Conservation (phyloP, 2,329 filamentous ascomycete genomes). For the Rhynchosporium graminicola region DNA sequence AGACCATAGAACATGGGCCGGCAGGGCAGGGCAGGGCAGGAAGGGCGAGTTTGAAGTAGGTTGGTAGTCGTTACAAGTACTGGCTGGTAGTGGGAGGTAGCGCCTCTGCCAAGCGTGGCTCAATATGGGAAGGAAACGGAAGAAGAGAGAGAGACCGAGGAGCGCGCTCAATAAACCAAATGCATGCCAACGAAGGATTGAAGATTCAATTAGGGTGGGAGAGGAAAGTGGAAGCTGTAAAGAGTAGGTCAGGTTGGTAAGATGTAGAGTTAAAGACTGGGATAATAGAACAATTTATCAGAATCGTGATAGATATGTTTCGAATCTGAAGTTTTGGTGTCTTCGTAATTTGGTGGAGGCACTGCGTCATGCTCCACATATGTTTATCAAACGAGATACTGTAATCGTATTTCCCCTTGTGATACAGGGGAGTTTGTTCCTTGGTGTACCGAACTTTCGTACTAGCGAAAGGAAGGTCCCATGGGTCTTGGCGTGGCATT, state of each 20-base stretch:
- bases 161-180: constrained; percentile 6
- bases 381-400: neutral
- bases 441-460: neutral
- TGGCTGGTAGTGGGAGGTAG: neutral
- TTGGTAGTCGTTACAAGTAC: neutral
- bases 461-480: too few relatives aligned
- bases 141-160: neutral
- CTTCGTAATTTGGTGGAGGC: neutral
- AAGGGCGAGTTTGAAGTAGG: neutral
- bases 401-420: too few relatives aligned
- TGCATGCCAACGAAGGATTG: constrained; percentile 9
- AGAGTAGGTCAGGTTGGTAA: neutral
- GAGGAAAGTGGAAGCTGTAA: neutral
- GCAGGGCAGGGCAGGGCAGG: neutral
- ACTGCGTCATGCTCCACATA: neutral
- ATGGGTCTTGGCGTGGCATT: too few relatives aligned
- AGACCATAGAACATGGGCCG: neutral
- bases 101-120: constrained; percentile 7
- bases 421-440: neutral
- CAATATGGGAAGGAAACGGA: neutral
- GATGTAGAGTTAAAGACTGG: neutral
- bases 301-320: neutral
- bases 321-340: neutral
- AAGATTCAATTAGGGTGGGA: neutral
- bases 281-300: neutral